These are phyloP conservation scores for Oryza meyeriana DNA, from an alignment of 176 grass and related monocot genomes.

Conservation along the genomic window DNA sequence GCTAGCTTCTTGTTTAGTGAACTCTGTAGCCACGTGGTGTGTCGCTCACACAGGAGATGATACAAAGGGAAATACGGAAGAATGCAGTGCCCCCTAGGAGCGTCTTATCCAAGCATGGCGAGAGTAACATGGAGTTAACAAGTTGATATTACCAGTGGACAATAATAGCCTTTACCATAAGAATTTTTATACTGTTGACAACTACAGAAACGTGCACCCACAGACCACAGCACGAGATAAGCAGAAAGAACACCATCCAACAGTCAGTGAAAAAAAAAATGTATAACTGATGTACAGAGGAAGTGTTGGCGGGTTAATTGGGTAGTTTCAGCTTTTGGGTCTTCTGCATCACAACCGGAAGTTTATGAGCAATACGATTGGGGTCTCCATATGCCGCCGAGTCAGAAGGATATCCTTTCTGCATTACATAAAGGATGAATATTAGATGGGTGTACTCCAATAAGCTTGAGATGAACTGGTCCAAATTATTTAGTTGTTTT, in stretches of 20 bases:
- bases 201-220: not conserved
- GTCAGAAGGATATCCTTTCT: conserved; percentile 70
- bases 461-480: not conserved
- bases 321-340: conserved; percentile 65
- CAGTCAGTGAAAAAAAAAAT: not conserved
- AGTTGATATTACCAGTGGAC: not conserved
- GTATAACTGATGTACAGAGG: conserved; percentile 3
- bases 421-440: conserved; percentile 16
- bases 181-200: not conserved
- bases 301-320: conserved; percentile 23
- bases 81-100: not conserved
- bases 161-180: not conserved
- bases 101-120: not conserved
- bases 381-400: conserved; percentile 70
- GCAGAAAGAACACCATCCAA: not conserved
- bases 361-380: conserved; percentile 60
- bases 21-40: too few relatives aligned
- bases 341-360: conserved; percentile 64
- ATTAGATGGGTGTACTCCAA: not conserved
- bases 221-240: conserved; percentile 23
- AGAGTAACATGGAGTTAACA: not conserved
- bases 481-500: not conserved
- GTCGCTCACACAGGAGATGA: too few relatives aligned
- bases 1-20: too few relatives aligned
- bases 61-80: not conserved